phyloP scores from a whole-genome alignment of 2,329 filamentous ascomycete genomes.

The Fusarium pseudograminearum region DNA sequence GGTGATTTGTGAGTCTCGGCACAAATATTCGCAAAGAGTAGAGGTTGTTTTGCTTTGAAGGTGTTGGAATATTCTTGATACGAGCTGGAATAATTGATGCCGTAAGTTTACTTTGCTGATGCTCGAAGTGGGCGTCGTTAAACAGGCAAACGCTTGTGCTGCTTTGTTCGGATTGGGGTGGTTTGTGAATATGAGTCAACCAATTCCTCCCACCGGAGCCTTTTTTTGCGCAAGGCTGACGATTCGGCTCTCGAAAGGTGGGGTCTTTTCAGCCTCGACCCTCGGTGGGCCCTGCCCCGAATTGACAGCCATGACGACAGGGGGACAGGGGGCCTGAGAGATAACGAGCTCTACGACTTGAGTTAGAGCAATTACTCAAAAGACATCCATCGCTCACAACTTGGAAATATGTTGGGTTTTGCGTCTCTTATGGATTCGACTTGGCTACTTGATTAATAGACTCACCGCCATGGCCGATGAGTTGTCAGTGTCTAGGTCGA shows the following conservation, averaged over 20 bases:
- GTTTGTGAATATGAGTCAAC: constrained; percentile 45
- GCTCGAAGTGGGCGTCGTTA: constrained; percentile 13
- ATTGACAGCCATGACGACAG: constrained; percentile 33
- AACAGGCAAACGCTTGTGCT: constrained; percentile 23
- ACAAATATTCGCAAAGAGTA: constrained; percentile 5
- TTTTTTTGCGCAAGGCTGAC: constrained; percentile 49
- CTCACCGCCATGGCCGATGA: constrained; percentile 35
- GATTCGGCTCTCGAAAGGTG: constrained; percentile 27
- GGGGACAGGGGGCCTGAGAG: constrained; percentile 16
- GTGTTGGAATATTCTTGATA: background rate
- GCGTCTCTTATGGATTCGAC: background rate
- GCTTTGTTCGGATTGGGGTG: constrained; percentile 18
- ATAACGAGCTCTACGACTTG: background rate
- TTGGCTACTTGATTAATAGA: background rate
- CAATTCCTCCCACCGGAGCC: constrained; percentile 36
- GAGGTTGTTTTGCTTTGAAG: background rate
- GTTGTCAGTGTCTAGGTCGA: constrained; percentile 24
- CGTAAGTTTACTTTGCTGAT: constrained; percentile 10
- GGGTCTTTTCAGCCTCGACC: constrained; percentile 41
- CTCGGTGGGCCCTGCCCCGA: constrained; percentile 23
- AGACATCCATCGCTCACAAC: background rate
- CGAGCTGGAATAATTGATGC: background rate
- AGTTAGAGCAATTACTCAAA: background rate
- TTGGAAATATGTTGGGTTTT: background rate
- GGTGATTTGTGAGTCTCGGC: constrained; percentile 26